Evolutionary conservation across 2,329 filamentous ascomycete species (phyloP).

Genomic region (Botrytis sinoallii): DNA sequence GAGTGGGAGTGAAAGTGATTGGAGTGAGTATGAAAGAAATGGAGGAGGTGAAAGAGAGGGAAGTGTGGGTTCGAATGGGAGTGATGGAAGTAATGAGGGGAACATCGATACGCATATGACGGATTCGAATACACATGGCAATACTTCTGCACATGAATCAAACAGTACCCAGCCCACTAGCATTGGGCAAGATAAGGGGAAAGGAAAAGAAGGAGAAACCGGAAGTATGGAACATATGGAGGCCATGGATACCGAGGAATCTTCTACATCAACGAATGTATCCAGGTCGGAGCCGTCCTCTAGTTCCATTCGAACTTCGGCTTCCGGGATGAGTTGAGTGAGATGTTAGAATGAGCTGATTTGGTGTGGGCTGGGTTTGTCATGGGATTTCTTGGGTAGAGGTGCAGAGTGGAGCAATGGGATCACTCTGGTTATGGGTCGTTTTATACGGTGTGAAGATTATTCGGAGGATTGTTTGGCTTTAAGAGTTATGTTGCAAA

Average conservation of each 20-base stretch:
- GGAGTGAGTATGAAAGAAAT: constrained; percentile 12
- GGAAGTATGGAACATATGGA: constrained; percentile 20
- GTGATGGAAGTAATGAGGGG: not conserved
- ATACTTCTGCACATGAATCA: constrained; percentile 21
- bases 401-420: not conserved
- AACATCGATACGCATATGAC: not conserved
- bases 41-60: not conserved
- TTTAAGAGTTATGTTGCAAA: not conserved
- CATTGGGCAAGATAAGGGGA: constrained; percentile 24
- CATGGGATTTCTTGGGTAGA: not conserved
- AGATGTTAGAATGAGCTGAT: not conserved
- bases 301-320: constrained; percentile 30
- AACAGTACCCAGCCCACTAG: constrained; percentile 10
- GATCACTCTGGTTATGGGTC: not conserved
- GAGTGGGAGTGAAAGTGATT: constrained; percentile 20
- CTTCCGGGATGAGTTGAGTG: constrained; percentile 25
- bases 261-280: constrained; percentile 24
- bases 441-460: not conserved
- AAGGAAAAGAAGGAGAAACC: constrained; percentile 10
- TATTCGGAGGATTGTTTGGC: not conserved
- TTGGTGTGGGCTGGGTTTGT: not conserved
- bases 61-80: not conserved
- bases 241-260: constrained; percentile 23
- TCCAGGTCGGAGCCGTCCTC: constrained; percentile 30
- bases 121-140: constrained; percentile 23